Base-by-base conservation (phyloP, 805 yeast genomes). In the Candida boidinii region DNA sequence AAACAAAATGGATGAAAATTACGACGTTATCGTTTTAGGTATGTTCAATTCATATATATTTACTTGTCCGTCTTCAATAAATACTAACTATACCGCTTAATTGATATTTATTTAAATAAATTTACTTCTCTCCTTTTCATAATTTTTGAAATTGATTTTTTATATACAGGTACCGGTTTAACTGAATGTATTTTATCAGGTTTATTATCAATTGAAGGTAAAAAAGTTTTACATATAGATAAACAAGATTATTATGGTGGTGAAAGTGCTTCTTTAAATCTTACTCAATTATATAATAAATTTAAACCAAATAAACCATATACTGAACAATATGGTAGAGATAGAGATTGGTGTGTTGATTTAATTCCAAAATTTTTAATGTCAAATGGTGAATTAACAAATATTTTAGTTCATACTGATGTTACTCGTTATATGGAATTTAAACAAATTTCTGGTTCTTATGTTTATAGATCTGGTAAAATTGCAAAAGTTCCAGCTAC, bases 371-470 rank as follows among this genome's bases (percentile, higher is more conserved):
- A 92, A 62, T 88, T 92, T 48, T 66, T 92, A 46, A 92, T 92
- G 98, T 88, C 96, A 35, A 85, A 87, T 53, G 98, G 98, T 26
- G 98, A 90, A 56, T 73, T 92, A 58, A 92, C 96, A 42, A 90
- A 90, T 56, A 92, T 92, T 46, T 72, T 92, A 45, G 87, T 85
- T 23, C 96, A 90, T 57, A 92, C 98, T 17, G 90, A 90, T 49
- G 98, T 92, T 36, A 90, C 97, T 18, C 70, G 95, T 44, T 90
- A 90, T 59, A 79, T 92, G 51, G 97, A 92, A 56, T 92, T 92
- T 66, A 90, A 90, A 61, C 96, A 87, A 62, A 83, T 92, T 38
- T 76, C 87, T n/a, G 97, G 97, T 7, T 82, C 95, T 17, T 92
- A 81, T 55, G 98, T 92, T 25, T 88, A 84, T 64, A 75, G 94